Evolutionary conservation across 805 yeast genomes (phyloP), one percentile per base, ranked within the genome.

Genomic region (Candida cerambycidarum): DNA sequence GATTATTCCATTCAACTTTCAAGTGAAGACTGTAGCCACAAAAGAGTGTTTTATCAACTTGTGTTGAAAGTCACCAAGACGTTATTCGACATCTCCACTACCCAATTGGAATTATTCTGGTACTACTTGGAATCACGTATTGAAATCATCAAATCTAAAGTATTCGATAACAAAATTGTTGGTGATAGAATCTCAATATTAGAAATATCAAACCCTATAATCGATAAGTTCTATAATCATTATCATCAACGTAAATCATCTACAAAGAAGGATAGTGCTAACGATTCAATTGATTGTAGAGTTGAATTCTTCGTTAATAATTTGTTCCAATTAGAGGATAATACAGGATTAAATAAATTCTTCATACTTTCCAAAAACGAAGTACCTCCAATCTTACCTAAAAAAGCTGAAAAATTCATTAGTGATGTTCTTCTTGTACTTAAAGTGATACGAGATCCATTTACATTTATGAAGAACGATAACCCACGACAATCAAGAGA

Each of bases 261-360:
- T 1, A 57, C 59, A 39, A 50, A 55, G 24, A 69, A 69, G 43
- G 76, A 70, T 46, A 55, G 66, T 0, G 67, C 65, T 50, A 69
- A 64, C 40, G 75, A 70, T 45, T 35, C 28, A n/a, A 53, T 70
- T 24, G 69, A 67, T 30, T 61, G 56, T 28, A 54, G 73, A 21
- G 66, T 70, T 4, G 54, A 71, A 28, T 39, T 49, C 1, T 69
- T 68, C 39, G 52, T 68, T 16, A 52, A 71, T 14, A 58, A 56
- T 24, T 41, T 67, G 12, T 58, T 71, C 38, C 52, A 59, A 12
- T 55, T 69, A 31, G 75, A 70, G 38, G 76, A 71, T 44, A 69
- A 66, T 49, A 71, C 76, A 3, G 76, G 76, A 1, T 57, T 71
- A 41, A 71, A 71, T 50, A 67, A 67, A 52, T 64, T 64, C 45